Evolutionary conservation across 2,329 filamentous ascomycete species (phyloP), one percentile per base, ranked within the genome.

Genomic region (Shiraia bambusicola): DNA sequence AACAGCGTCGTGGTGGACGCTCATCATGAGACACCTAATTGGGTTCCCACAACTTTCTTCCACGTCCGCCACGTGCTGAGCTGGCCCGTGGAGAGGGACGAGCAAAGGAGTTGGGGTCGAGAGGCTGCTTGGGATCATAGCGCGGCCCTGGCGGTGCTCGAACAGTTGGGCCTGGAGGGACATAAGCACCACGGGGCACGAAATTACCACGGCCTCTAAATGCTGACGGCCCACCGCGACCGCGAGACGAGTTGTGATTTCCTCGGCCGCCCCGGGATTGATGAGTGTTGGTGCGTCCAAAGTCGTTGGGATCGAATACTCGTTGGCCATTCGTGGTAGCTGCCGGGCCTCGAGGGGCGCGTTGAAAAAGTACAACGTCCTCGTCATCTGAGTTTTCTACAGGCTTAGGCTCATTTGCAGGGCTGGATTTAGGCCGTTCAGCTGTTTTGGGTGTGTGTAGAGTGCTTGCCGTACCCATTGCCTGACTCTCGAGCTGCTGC

Each of bases 231-330:
- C 49, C 49, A 22, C 56, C 56, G 22, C 57, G 58, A 28, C 59
- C 63, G 40, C 58, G 56, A 34, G 52, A 40, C 11, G 52, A 34
- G 22, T 42, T 40, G 31, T 56, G 54, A 28, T 52, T 58, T 36
- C 59, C 63, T 31, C 64, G 61, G 29, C 59, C 58, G 27, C 66
- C 63, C n/a, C 65, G 63, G 8, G 54, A 52, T 17, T 52, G 54
- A 12, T 59, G 60, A 14, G 65, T 57, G 13, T 48, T 60, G 12
- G 61, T 53, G 34, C 73, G 69, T n/a, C 61, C 69, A 49, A 77
- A 77, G 14, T 72, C 69, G 47, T 76, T 73, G 6, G 74, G 74
- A 45, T 76, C 74, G 42, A 72, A 69, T 28, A 75, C 63, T n/a
- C 58, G 65, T 46, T 65, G 60, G 19, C 48, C 56, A 36, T 48